A percentile compares a stretch with the other conserved stretches of the same genome.
Evolutionary conservation across 139 green algal genomes (phyloP).

Genomic region (Spirogloea muscicola): DNA sequence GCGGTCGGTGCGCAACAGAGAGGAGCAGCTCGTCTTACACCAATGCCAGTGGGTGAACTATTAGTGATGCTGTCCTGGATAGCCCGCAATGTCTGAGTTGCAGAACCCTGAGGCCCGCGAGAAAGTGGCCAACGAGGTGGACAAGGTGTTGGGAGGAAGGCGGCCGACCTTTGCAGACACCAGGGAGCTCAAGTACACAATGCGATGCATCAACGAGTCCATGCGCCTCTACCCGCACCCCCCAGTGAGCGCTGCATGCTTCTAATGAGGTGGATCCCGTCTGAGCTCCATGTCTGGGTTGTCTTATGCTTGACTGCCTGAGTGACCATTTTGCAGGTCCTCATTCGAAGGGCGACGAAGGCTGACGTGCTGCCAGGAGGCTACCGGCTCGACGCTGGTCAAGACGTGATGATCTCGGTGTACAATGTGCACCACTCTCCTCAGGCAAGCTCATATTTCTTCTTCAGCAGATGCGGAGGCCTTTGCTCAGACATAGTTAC

Average conservation of each 20-base stretch:
- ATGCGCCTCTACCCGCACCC: conserved; percentile 99
- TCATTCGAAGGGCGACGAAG: conserved; percentile 49
- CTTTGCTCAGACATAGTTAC: no score
- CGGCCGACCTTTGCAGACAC: conserved; percentile 67
- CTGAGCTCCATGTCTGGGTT: background rate
- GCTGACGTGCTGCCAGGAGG: conserved; percentile 79
- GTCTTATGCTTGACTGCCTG: background rate
- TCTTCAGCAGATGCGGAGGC: no score
- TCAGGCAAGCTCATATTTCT: conserved; percentile 58
- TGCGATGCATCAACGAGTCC: conserved; percentile 90
- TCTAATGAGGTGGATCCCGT: background rate
- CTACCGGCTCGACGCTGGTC: conserved; percentile 47
- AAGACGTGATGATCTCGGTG: conserved; percentile 96
- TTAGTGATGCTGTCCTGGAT: no score
- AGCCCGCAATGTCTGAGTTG: no score
- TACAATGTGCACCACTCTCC: conserved; percentile 95
- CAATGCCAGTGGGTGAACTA: no score
- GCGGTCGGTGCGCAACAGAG: no score
- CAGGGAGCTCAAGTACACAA: conserved; percentile 75
- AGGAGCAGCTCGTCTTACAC: no score
- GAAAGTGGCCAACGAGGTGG: conserved; percentile 81
- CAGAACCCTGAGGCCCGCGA: conserved; percentile 49
- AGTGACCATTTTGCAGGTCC: conserved; percentile 21
- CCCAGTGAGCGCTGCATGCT: background rate
- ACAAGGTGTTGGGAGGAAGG: conserved; percentile 69